These are phyloP conservation scores for Pleoardoris graminearum DNA, from an alignment of 2,329 filamentous ascomycete species.

Conservation along the genomic window DNA sequence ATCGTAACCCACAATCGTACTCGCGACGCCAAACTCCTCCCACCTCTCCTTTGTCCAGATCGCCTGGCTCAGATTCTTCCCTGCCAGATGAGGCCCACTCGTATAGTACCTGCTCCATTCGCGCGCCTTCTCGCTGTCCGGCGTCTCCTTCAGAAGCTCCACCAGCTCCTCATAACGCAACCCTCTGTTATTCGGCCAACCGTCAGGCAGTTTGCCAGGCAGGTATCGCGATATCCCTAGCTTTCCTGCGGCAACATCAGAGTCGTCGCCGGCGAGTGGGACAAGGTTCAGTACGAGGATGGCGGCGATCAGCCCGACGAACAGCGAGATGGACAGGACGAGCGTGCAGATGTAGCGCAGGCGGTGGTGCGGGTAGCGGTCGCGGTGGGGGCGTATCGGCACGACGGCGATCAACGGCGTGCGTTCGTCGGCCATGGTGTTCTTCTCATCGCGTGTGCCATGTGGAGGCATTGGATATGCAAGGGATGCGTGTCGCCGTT, in stretches of 20 bases:
- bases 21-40: slow-evolving; percentile 53
- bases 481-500: background rate
- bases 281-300: slow-evolving; percentile 46
- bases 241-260: slow-evolving; percentile 18
- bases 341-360: slow-evolving; percentile 70
- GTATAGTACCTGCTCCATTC: slow-evolving; percentile 58
- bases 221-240: slow-evolving; percentile 20
- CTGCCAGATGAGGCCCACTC: slow-evolving; percentile 55
- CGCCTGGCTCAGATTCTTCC: slow-evolving; percentile 57
- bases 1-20: slow-evolving; percentile 54
- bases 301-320: slow-evolving; percentile 43
- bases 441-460: slow-evolving; percentile 31
- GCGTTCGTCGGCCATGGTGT: slow-evolving; percentile 57
- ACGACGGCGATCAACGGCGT: slow-evolving; percentile 71
- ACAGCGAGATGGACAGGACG: slow-evolving; percentile 47
- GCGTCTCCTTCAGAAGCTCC: slow-evolving; percentile 58
- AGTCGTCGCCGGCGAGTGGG: slow-evolving; percentile 38
- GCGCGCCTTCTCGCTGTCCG: slow-evolving; percentile 55
- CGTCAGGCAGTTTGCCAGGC: slow-evolving; percentile 31
- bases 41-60: slow-evolving; percentile 56
- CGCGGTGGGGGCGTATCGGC: slow-evolving; percentile 57
- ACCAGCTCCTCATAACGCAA: slow-evolving; percentile 60
- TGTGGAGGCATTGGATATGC: slow-evolving; percentile 16
- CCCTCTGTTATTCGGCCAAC: slow-evolving; percentile 51
- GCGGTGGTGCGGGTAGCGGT: slow-evolving; percentile 57